phyloP scores from a whole-genome alignment of 2,329 filamentous ascomycete species.

The Nemania bipapillata region DNA sequence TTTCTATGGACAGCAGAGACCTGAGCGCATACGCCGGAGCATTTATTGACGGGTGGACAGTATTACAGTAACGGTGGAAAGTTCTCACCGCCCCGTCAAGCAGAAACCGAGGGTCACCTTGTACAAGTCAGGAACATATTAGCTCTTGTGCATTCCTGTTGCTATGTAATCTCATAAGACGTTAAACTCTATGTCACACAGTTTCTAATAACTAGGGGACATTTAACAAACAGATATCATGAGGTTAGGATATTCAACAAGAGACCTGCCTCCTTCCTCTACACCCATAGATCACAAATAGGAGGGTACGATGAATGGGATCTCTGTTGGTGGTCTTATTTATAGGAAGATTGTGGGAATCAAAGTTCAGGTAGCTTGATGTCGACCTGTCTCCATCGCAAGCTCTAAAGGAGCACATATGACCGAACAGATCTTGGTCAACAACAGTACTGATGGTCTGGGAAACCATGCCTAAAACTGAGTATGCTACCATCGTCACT shows the following conservation, averaged over 20 bases:
- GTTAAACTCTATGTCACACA: background rate
- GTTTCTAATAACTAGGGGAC: background rate
- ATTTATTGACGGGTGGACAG: background rate
- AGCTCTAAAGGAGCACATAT: background rate
- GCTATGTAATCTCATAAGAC: background rate
- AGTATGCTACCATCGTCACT: no score
- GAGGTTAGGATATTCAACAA: background rate
- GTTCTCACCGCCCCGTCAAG: slow-evolving; percentile 8
- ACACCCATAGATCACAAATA: background rate
- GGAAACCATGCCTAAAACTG: no score
- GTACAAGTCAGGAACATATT: slow-evolving; percentile 15
- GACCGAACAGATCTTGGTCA: no score
- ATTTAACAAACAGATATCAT: background rate
- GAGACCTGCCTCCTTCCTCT: no score
- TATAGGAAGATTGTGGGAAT: background rate
- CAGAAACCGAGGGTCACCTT: slow-evolving; percentile 2
- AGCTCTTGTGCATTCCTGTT: background rate
- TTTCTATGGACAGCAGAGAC: background rate
- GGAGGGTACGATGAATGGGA: background rate
- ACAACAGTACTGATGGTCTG: no score
- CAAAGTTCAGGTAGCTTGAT: background rate
- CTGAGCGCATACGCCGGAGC: background rate
- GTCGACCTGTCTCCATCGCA: background rate
- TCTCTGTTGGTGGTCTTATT: background rate
- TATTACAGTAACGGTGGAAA: slow-evolving; percentile 2